Base-by-base conservation (phyloP, 805 yeast species). In the Priceomyces melissophilus region DNA sequence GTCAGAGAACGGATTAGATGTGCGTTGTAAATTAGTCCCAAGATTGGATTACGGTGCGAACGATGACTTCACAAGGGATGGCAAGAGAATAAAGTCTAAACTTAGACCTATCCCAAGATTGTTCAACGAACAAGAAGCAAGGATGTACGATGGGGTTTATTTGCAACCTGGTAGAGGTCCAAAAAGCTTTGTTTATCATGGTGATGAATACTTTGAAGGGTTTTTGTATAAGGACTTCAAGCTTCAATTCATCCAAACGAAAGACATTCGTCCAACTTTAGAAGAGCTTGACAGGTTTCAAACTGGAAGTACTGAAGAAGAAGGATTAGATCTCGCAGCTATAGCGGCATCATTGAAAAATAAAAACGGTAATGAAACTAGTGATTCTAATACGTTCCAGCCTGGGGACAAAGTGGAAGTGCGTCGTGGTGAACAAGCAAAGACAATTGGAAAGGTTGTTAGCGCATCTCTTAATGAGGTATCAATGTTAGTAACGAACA, bases 391-490 rank as follows among this genome's bases (percentile, higher is more conserved):
- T 28, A 61, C 69, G 6, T 91, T 90, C 69, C 96, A 88, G 61
- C 87, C 95, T 4, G 97, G 96, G 50, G 99, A 93, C 61, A 78
- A 86, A 51, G 96, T 93, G 36, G 96, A 90, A 64, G 86, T 93
- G 37, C 75, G 86, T 39, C 80, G 81, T 48, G 99, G 99, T 59
- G 99, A 93, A 66, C 97, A 90, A 65, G 81, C 90, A 35, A 95
- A 91, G 45, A 79, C 95, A 45, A 75, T 77, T 39, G 99, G 97
- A 65, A 75, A 76, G 38, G 95, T 91, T 38, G 65, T 78, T 7
- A 75, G 84, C 17, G 78, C 89, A 2, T 78, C 78, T 11, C 69
- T 74, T 41, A 73, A 69, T 47, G 79, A 79, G 58, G 75, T 78
- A 10, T 67, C 77, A 29, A 71, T 79, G 13, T 56, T 66, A 32